Percentiles rank a stretch among this genome's conserved stretches.
Evolutionary conservation across 2,329 filamentous ascomycete species (phyloP).

Genomic region (Phaeosphaeria sp.): DNA sequence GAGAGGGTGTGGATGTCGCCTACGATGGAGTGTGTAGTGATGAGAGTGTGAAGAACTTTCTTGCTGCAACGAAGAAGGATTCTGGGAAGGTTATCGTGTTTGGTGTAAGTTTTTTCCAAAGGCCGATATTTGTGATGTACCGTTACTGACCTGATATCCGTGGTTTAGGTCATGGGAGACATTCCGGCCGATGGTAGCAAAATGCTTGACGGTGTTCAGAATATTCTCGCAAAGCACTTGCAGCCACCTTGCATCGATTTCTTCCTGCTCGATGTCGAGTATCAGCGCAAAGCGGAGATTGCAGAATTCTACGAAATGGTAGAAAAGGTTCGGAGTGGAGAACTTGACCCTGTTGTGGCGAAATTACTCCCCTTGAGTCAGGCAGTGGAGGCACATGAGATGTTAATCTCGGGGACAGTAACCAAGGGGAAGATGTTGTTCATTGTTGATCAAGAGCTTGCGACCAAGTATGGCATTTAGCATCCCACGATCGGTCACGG

Average conservation of each 20-base stretch:
- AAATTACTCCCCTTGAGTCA: slow-evolving; percentile 11
- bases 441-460: slow-evolving; percentile 8
- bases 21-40: slow-evolving; percentile 13
- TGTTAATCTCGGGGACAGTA: slow-evolving; percentile 8
- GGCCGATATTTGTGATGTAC: not conserved
- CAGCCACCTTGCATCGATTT: slow-evolving; percentile 9
- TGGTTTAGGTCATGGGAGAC: slow-evolving; percentile 3
- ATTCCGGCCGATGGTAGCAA: slow-evolving; percentile 12
- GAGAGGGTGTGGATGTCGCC: slow-evolving; percentile 14
- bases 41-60: slow-evolving; percentile 7
- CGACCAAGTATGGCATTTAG: slow-evolving; percentile 5
- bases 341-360: slow-evolving; percentile 8
- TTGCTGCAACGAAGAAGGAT: slow-evolving; percentile 10
- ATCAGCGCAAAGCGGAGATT: slow-evolving; percentile 7
- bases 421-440: slow-evolving; percentile 15
- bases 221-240: slow-evolving; percentile 3
- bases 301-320: slow-evolving; percentile 9
- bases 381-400: slow-evolving; percentile 9
- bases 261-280: slow-evolving; percentile 6
- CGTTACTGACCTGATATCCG: not conserved
- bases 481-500: not conserved
- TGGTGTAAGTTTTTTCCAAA: not conserved
- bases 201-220: slow-evolving; percentile 1
- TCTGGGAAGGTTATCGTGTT: slow-evolving; percentile 11
- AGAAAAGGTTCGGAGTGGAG: slow-evolving; percentile 10